Percentiles rank a stretch among this genome's conserved stretches.
Evolutionary conservation across 164 flowering plant genomes (phyloP).

Genomic region (Macadamia integrifolia): DNA sequence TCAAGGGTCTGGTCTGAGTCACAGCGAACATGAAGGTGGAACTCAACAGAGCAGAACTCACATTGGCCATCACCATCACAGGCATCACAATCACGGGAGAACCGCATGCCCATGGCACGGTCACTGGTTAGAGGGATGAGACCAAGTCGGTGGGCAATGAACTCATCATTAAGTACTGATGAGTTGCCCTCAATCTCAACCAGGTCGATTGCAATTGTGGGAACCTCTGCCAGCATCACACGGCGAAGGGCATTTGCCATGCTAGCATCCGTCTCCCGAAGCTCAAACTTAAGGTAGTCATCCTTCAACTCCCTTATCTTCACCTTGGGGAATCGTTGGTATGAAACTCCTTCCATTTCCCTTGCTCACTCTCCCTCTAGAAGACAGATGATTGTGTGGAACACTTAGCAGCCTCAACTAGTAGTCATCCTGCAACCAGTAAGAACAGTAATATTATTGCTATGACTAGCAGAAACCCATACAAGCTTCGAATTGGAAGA

Average conservation of each 20-base stretch:
- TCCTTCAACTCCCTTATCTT: slow-evolving; percentile 75
- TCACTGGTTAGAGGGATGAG: slow-evolving; percentile 84
- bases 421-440: no score
- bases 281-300: slow-evolving; percentile 88
- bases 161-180: slow-evolving; percentile 94
- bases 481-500: no score
- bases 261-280: slow-evolving; percentile 76
- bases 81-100: slow-evolving; percentile 90
- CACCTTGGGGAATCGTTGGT: slow-evolving; percentile 81
- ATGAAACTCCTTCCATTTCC: slow-evolving; percentile 44
- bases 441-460: no score
- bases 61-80: slow-evolving; percentile 98
- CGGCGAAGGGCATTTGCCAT: slow-evolving; percentile 96
- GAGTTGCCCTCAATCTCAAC: slow-evolving; percentile 98
- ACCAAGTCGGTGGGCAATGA: slow-evolving; percentile 94
- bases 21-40: slow-evolving; percentile 64
- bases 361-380: neutral
- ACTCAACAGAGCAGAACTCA: slow-evolving; percentile 95
- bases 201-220: slow-evolving; percentile 88
- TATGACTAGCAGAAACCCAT: no score
- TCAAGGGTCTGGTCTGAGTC: slow-evolving; percentile 68
- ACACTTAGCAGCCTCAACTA: no score
- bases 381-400: no score
- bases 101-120: slow-evolving; percentile 85
- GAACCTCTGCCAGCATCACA: slow-evolving; percentile 92